Evolutionary conservation across 176 grass and related monocot species (phyloP), one percentile per base, ranked within the genome.

Genomic region (Avena insularis): DNA sequence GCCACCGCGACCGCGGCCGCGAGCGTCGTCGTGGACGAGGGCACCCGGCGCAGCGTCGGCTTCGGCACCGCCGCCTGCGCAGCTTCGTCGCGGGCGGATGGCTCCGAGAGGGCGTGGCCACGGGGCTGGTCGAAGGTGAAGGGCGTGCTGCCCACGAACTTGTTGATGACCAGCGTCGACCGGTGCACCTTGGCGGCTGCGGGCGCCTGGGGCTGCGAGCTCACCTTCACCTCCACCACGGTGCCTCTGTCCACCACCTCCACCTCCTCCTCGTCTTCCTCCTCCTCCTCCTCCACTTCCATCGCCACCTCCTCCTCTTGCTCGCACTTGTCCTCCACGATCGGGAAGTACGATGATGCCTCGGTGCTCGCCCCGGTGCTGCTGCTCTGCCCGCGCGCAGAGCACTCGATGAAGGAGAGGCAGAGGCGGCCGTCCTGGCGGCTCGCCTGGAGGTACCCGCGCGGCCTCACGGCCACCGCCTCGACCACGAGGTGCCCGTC

Each of bases 161-260:
- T 99, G 89, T 99, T 99, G 90, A 99, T 96, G 31, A 99, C 92
- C 57, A 99, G 82, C 57, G 89, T 93, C 5, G 94, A 99, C 10
- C 94, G 92, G 67, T 92, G 94, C 54, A 90, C 89, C 35, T 92
- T 95, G 82, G 63, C 89, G 45, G 90, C 79, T 15, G 84, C 20
- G 51, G 65, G 78, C 48, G 80, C 65, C 87, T 93, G 94, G 9
- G 87, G 91, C 82, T 99, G 97, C 43, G 92, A 90, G 90, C 92
- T 99, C 55, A 99, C 97, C 83, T 97, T 99, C 12, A 99, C 94
- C 86, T 97, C 97, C 12, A 99, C 90, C 5, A 99, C 89, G 4
- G 94, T 99, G 27, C 97, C 92, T 62, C 97, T 90, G 81, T 97
- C 97, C 43, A 99, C 90, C 50, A 99, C 97, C 88, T 97, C 97